phyloP scores from a whole-genome alignment of 352 stramenopile genomes.

The Phytophthora capsici region DNA sequence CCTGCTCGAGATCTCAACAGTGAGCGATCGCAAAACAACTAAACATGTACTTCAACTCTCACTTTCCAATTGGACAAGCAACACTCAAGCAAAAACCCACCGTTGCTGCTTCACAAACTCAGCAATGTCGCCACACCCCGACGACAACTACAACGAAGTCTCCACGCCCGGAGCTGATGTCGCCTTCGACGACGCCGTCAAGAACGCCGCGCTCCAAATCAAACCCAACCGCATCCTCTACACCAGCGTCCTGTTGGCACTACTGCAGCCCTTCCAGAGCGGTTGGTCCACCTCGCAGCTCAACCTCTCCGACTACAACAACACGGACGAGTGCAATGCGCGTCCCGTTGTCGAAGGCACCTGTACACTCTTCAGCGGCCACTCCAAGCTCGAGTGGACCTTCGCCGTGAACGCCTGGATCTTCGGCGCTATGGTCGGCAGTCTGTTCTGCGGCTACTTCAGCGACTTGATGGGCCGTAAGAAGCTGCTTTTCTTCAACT shows the following conservation, averaged over 20 bases:
- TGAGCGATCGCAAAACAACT: background rate
- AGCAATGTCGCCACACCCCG: constrained; percentile 10
- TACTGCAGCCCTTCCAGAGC: constrained; percentile 57
- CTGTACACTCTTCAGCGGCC: constrained; percentile 44
- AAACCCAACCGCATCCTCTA: constrained; percentile 55
- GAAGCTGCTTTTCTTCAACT: constrained; percentile 34
- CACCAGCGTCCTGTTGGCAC: constrained; percentile 40
- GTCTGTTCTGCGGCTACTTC: constrained; percentile 45
- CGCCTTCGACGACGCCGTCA: constrained; percentile 23
- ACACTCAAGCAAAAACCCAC: constrained; percentile 11
- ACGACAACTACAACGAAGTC: constrained; percentile 14
- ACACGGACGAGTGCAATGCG: constrained; percentile 52
- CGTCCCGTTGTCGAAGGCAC: constrained; percentile 44
- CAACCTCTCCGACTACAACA: constrained; percentile 66
- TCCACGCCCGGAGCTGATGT: constrained; percentile 19
- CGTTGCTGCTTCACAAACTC: background rate
- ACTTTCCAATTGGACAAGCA: constrained; percentile 14
- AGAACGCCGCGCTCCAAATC: constrained; percentile 27
- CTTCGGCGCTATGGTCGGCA: constrained; percentile 58
- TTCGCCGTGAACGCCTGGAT: constrained; percentile 50
- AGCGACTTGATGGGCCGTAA: constrained; percentile 37
- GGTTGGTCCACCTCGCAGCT: constrained; percentile 64
- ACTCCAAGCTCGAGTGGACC: constrained; percentile 44
- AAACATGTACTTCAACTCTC: background rate
- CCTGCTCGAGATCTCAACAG: constrained; percentile 5